These are phyloP conservation scores for Aspergillus asperescens DNA, from an alignment of 495 filamentous ascomycete genomes.

Conservation along the genomic window DNA sequence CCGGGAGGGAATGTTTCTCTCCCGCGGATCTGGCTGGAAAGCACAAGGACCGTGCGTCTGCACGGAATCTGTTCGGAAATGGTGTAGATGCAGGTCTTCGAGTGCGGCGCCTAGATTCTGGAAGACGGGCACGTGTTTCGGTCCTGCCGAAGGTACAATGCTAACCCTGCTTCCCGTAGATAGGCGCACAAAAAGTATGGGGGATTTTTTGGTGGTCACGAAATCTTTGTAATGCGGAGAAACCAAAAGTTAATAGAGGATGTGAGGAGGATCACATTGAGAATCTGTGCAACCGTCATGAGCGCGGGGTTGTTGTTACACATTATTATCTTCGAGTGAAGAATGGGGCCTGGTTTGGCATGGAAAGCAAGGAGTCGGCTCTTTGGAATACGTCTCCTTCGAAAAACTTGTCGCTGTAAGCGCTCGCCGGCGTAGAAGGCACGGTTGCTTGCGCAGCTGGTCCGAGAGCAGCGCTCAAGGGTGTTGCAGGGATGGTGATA, in stretches of 20 bases:
- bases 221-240: background rate
- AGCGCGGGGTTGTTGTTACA: conserved; percentile 1
- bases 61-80: background rate
- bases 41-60: conserved; percentile 2
- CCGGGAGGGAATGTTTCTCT: background rate
- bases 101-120: background rate
- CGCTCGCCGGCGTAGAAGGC: conserved; percentile 69
- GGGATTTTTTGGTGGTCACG: background rate
- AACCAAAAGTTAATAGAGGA: background rate
- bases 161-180: background rate
- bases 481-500: conserved; percentile 54
- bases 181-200: background rate
- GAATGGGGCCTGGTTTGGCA: conserved; percentile 44
- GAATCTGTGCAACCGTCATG: background rate
- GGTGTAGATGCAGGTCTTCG: background rate
- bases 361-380: conserved; percentile 63
- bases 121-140: background rate
- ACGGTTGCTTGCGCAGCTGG: conserved; percentile 87
- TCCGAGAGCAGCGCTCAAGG: conserved; percentile 78
- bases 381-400: conserved; percentile 68
- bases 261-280: background rate
- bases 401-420: conserved; percentile 59
- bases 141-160: conserved; percentile 1
- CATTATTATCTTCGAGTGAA: conserved; percentile 32
- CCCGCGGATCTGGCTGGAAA: background rate